phyloP scores from a whole-genome alignment of 139 green algal species.

The Trebouxia sp. region DNA sequence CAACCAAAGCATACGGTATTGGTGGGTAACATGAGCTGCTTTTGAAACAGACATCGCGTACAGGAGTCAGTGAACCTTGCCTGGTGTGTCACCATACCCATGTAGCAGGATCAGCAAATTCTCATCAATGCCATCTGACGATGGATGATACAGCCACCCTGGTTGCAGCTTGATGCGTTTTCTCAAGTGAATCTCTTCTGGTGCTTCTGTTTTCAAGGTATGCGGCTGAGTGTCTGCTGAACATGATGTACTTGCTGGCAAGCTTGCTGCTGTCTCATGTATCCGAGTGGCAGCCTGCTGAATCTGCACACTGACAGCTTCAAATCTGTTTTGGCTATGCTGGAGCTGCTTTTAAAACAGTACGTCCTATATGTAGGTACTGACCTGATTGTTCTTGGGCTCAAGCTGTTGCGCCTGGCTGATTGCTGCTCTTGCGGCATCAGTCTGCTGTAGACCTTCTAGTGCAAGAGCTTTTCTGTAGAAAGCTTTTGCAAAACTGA shows the following conservation, averaged over 20 bases:
- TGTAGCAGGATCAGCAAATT: constrained; percentile 29
- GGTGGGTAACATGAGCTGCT: not conserved
- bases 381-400: too few species aligned
- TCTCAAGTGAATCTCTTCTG: not conserved
- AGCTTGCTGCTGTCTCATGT: too few species aligned
- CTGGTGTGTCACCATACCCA: constrained; percentile 24
- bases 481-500: not conserved
- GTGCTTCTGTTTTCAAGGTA: not conserved
- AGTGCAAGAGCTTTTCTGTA: constrained; percentile 5
- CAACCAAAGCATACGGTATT: too few species aligned
- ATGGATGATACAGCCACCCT: constrained; percentile 18
- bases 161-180: constrained; percentile 25
- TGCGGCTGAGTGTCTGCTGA: too few species aligned
- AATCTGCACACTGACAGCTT: too few species aligned
- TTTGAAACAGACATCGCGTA: not conserved
- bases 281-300: too few species aligned
- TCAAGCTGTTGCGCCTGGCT: too few species aligned
- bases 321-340: too few species aligned
- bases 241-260: too few species aligned
- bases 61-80: not conserved
- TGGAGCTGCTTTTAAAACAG: too few species aligned
- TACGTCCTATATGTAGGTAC: too few species aligned
- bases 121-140: not conserved
- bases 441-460: not conserved
- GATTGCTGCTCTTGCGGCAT: not conserved